phyloP scores from a whole-genome alignment of 495 filamentous ascomycete genomes.

The Penicillium steckii region DNA sequence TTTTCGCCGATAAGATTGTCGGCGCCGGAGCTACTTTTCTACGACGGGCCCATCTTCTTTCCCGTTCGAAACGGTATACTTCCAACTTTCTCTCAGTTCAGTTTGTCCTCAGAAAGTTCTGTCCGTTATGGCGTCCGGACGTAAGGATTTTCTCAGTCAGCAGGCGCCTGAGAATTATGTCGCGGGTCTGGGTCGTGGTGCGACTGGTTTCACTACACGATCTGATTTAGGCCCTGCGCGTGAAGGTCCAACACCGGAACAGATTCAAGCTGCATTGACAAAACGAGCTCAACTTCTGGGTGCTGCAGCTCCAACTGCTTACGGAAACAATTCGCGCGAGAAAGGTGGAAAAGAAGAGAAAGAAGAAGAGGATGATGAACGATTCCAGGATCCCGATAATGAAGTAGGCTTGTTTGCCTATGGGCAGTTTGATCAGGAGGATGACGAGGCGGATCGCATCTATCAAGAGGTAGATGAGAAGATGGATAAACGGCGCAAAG shows the following conservation, averaged over 20 bases:
- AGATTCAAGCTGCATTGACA: constrained; percentile 95
- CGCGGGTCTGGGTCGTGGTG: constrained; percentile 93
- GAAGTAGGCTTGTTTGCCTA: constrained; percentile 94
- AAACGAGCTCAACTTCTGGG: constrained; percentile 87
- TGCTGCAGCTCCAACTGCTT: constrained; percentile 73
- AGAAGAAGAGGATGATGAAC: constrained; percentile 76
- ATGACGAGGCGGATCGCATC: constrained; percentile 95
- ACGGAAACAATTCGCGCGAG: constrained; percentile 68
- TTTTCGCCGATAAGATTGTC: constrained; percentile 43
- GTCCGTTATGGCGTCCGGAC: constrained; percentile 63
- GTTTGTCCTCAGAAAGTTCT: too few species aligned
- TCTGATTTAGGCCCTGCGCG: constrained; percentile 95
- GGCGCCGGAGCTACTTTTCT: constrained; percentile 33
- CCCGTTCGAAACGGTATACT: too few species aligned
- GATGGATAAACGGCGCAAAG: constrained; percentile 85
- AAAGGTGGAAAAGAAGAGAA: constrained; percentile 59
- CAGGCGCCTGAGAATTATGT: constrained; percentile 97
- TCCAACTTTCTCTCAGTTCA: too few species aligned
- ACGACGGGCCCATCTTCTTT: too few species aligned
- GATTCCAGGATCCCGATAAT: constrained; percentile 95
- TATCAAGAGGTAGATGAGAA: constrained; percentile 94
- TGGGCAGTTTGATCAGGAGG: constrained; percentile 91
- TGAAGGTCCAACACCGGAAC: constrained; percentile 95
- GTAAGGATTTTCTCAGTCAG: constrained; percentile 90
- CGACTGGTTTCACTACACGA: constrained; percentile 95